Base-by-base conservation (phyloP, 1,284 basidiomycete genomes). In the Melanopsichium pennsylvanicum region DNA sequence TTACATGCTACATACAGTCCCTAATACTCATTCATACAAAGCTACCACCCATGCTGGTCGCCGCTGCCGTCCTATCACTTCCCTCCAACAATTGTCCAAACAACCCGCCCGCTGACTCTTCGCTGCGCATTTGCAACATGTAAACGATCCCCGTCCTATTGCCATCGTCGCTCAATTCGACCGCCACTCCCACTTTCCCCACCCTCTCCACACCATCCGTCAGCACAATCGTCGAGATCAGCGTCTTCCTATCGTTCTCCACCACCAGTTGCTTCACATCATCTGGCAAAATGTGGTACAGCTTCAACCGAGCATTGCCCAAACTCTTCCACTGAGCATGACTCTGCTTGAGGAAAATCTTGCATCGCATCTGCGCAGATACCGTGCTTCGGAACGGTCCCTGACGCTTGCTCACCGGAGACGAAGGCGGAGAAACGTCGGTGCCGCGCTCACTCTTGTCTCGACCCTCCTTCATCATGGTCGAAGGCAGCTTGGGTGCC, bases 241-340 rank as follows among this genome's bases (percentile, higher is more conserved):
- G 59, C 59, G 74, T 76, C 67, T 88, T 90, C 76, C 87, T 87
- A 64, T 95, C 91, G 22, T 89, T 88, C 82, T 94, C 90, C 31
- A 98, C 95, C 21, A 98, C 96, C 23, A 99, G 86, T 82, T 99
- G 96, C 83, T 97, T 97, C 74, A 92, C 84, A 73, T 93, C 91
- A 26, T 89, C 90, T 22, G 91, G 92, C 58, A 86, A 84, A 49
- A 87, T 86, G 41, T 84, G 83, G 81, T 93, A 98, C 41, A 97
- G 84, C 80, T 91, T 93, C 62, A 98, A 85, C 74, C 89, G 88
- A 6, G 91, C 93, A 11, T 89, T 85, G 2, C 96, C 96, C 33
- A 98, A 84, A 2, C 91, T 88, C 84, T 97, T 98, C 96, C 96
- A 99, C 81, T 97, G 92, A 21, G 89, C 89, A 80, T 97, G 94